Evolutionary conservation across 148 eudicot genomes (phyloP).

Genomic region (Rhododendron henanense): DNA sequence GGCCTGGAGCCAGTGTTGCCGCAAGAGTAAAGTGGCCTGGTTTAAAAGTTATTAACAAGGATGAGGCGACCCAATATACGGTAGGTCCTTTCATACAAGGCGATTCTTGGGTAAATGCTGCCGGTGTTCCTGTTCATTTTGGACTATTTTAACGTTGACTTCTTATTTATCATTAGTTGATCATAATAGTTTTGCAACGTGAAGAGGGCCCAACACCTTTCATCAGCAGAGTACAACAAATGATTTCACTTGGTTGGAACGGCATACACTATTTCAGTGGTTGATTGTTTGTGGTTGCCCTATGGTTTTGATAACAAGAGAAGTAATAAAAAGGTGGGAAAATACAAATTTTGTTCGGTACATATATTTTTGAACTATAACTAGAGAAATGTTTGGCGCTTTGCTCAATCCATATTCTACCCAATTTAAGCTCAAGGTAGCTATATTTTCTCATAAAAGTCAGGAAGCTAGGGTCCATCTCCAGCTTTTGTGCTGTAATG

Average conservation of each 20-base stretch:
- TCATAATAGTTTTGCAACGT: not conserved
- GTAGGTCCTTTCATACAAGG: slow-evolving; percentile 59
- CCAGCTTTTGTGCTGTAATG: not conserved
- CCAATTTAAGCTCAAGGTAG: not conserved
- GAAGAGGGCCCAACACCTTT: not conserved
- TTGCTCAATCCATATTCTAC: not conserved
- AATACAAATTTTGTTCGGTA: not conserved
- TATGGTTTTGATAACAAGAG: not conserved
- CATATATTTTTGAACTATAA: not conserved
- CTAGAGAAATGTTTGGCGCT: not conserved
- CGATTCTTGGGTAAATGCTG: slow-evolving; percentile 30
- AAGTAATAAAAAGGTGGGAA: not conserved
- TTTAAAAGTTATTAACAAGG: slow-evolving; percentile 38
- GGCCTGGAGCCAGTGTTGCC: slow-evolving; percentile 42
- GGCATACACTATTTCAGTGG: not conserved
- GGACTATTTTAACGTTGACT: slow-evolving; percentile 11
- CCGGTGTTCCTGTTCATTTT: slow-evolving; percentile 16
- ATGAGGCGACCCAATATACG: slow-evolving; percentile 50
- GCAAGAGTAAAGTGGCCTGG: slow-evolving; percentile 73
- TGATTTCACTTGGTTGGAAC: not conserved
- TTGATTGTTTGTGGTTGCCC: not conserved
- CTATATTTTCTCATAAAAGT: not conserved
- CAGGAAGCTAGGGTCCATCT: not conserved
- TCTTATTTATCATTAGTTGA: not conserved
- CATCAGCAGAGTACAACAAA: not conserved